Evolutionary conservation across 139 green algal genomes (phyloP).

Genomic region (Microglena sp.): DNA sequence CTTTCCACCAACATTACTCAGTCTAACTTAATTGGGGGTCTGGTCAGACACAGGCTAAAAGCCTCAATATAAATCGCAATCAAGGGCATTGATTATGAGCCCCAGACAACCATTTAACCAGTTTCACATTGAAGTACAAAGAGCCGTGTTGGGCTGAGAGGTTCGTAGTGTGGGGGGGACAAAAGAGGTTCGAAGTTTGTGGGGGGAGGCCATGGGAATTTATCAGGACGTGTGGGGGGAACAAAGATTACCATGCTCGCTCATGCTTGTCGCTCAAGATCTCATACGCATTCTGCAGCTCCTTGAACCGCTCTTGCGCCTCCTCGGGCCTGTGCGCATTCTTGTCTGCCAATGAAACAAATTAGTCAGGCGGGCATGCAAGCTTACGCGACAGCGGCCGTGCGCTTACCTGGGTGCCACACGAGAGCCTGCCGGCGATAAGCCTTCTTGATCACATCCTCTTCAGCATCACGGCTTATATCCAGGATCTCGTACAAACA

Average conservation of each 20-base stretch:
- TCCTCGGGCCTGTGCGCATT: slow-evolving; percentile 59
- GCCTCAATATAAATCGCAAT: too few species aligned
- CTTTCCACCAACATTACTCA: too few species aligned
- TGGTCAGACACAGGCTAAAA: too few species aligned
- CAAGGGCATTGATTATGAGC: too few species aligned
- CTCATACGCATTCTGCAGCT: slow-evolving; percentile 93
- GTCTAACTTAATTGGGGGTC: too few species aligned
- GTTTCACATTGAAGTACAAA: not conserved
- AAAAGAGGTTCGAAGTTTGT: too few species aligned
- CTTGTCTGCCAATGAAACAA: slow-evolving; percentile 60
- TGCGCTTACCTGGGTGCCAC: slow-evolving; percentile 53
- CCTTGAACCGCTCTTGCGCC: slow-evolving; percentile 79
- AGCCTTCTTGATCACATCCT: slow-evolving; percentile 56
- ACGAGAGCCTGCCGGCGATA: slow-evolving; percentile 61
- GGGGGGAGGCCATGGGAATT: too few species aligned
- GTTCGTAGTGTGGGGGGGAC: too few species aligned
- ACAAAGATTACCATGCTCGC: slow-evolving; percentile 70
- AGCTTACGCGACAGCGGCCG: not conserved
- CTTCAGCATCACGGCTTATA: slow-evolving; percentile 46
- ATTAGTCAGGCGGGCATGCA: not conserved
- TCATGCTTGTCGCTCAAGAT: slow-evolving; percentile 88
- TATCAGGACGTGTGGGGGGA: too few species aligned
- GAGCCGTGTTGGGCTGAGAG: too few species aligned
- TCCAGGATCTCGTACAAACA: slow-evolving; percentile 80
- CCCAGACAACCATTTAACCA: not conserved